phyloP scores from a whole-genome alignment of 1,139 yeast species.

The Lodderomyces parapsilosis region DNA sequence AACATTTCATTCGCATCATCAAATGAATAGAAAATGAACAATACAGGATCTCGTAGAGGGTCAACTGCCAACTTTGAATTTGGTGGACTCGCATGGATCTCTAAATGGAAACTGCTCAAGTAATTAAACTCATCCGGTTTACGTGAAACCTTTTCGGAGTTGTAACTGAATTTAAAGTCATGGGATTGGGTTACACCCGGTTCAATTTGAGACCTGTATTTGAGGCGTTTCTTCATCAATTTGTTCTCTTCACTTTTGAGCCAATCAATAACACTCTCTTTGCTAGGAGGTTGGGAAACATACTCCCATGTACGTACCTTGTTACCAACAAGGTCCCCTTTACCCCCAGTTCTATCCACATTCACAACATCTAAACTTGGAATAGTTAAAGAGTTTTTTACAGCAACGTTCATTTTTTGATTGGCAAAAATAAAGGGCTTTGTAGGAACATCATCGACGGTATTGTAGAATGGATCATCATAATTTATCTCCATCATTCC shows the following conservation, averaged over 20 bases:
- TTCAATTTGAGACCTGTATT: conserved; percentile 50
- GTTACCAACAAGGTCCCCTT: not conserved
- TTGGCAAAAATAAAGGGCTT: conserved; percentile 68
- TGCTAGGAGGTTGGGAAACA: conserved; percentile 29
- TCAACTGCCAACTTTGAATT: conserved; percentile 53
- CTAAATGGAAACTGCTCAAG: conserved; percentile 60
- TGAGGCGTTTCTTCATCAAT: conserved; percentile 15
- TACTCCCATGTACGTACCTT: conserved; percentile 28
- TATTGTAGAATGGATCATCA: conserved; percentile 62
- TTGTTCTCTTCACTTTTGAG: conserved; percentile 18
- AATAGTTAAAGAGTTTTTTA: conserved; percentile 16
- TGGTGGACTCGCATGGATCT: conserved; percentile 61
- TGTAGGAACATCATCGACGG: conserved; percentile 48
- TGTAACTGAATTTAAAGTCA: conserved; percentile 34
- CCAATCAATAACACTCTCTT: conserved; percentile 22
- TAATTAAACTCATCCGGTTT: conserved; percentile 46
- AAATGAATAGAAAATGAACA: conserved; percentile 62
- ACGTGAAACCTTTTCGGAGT: conserved; percentile 30
- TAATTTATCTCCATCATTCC: conserved; percentile 56
- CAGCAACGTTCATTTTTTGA: conserved; percentile 49
- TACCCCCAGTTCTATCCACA: not conserved
- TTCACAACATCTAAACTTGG: conserved; percentile 17
- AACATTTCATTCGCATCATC: conserved; percentile 44
- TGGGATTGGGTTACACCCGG: conserved; percentile 40
- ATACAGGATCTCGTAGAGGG: conserved; percentile 59